Conservation (phyloP, 2,329 filamentous ascomycete species). For the Rasamsonia emersonii region DNA sequence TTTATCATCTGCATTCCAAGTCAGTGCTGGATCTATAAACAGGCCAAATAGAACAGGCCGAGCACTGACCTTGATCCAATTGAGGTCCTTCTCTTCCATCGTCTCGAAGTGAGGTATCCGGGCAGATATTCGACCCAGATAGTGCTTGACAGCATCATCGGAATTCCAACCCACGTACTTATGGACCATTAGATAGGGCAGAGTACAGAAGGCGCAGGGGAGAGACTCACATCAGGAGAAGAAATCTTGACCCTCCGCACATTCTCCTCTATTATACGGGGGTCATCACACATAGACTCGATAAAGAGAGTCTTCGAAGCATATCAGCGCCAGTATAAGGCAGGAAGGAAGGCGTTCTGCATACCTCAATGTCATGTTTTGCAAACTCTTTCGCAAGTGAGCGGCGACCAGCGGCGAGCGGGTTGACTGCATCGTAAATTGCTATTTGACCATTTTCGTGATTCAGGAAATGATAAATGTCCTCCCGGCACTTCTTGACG, state of each 20-base stretch:
- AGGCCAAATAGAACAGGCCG: neutral
- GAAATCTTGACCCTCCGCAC: slow-evolving; percentile 96
- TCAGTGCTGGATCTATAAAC: slow-evolving; percentile 1
- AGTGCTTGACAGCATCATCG: slow-evolving; percentile 85
- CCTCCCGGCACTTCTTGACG: slow-evolving; percentile 90
- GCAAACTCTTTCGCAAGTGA: slow-evolving; percentile 90
- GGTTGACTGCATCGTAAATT: slow-evolving; percentile 97
- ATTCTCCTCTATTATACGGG: slow-evolving; percentile 90
- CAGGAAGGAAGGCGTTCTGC: slow-evolving; percentile 6
- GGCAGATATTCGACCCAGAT: slow-evolving; percentile 78
- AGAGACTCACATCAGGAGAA: slow-evolving; percentile 71
- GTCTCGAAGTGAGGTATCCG: slow-evolving; percentile 95
- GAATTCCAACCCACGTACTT: slow-evolving; percentile 86
- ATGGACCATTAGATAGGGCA: slow-evolving; percentile 7
- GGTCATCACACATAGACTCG: slow-evolving; percentile 89
- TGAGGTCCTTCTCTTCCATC: slow-evolving; percentile 87
- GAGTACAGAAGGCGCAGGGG: neutral
- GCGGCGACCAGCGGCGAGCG: slow-evolving; percentile 69
- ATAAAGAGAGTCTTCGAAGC: slow-evolving; percentile 80
- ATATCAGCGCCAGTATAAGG: neutral
- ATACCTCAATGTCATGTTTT: slow-evolving; percentile 89
- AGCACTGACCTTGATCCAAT: slow-evolving; percentile 68
- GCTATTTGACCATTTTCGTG: slow-evolving; percentile 97
- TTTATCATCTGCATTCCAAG: slow-evolving; percentile 69
- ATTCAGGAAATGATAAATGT: slow-evolving; percentile 93